Evolutionary conservation across 2,329 filamentous ascomycete species (phyloP), one percentile per base, ranked within the genome.

Genomic region (Talaromyces sp.): DNA sequence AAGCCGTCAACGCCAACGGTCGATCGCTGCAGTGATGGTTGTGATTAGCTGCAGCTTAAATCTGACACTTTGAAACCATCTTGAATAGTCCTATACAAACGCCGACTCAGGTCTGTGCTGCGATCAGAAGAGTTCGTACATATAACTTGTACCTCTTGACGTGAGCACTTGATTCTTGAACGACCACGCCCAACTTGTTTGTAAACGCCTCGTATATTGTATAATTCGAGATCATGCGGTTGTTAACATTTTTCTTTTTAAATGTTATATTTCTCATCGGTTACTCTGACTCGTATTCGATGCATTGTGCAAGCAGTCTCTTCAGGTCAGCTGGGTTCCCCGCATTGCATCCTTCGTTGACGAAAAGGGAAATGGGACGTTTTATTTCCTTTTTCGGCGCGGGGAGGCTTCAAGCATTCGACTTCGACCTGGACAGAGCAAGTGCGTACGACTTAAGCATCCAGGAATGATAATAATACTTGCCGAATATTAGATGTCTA

Each of bases 241-340:
- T 28, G 25, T 28, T 7, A 4, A 28, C 25, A 28, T 3, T 4
- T 28, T 28, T 28, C 25, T 28, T 28, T 28, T 7, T n/a, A n/a
- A n/a, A n/a, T 7, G 25, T 28, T 7, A 28, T 35, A n/a, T 48
- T n/a, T n/a, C n/a, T 2, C 11, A 11, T 48, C 45, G 43, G 13
- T 33, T 46, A 46, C n/a, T 31, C 11, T 7, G 7, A 35, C 33
- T 35, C 11, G 33, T 35, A 13, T 35, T 28, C 25, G 25, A 28
- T 28, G 25, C 25, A 48, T 48, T 48, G 45, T 48, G 45, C 28
- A 48, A 48, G 45, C 45, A 48, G 45, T 7, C 45, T 48, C 28
- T 48, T 48, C 45, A 48, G 10, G 45, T 48, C 45, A 48, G 45
- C 45, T 48, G 45, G 45, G 45, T 48, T 48, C 45, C 45, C 45